Evolutionary conservation across 2,329 filamentous ascomycete genomes (phyloP).

Genomic region (Exserohilum turcica): DNA sequence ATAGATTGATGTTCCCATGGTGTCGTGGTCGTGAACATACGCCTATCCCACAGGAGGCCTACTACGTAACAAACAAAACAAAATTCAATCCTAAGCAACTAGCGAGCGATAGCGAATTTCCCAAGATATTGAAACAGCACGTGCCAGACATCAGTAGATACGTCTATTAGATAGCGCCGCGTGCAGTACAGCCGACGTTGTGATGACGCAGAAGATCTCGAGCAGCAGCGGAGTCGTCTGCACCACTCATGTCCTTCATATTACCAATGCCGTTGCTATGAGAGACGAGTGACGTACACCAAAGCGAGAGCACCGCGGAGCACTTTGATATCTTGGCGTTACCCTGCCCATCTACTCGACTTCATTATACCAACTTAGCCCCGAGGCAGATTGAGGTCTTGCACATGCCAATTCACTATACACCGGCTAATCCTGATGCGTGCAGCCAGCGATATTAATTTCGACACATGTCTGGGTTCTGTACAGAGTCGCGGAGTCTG

Average conservation of each 20-base stretch:
- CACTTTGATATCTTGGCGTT: not conserved
- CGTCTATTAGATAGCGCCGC: not conserved
- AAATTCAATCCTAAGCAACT: no score
- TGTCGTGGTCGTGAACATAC: no score
- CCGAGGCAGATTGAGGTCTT: not conserved
- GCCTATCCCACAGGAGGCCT: no score
- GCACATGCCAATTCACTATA: not conserved
- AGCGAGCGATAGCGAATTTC: no score
- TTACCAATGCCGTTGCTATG: not conserved
- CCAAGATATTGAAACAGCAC: not conserved
- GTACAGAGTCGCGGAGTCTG: not conserved
- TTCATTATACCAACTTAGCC: not conserved
- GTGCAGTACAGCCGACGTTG: not conserved
- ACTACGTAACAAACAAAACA: no score
- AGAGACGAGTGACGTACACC: not conserved
- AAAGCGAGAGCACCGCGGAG: not conserved
- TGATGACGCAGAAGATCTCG: not conserved
- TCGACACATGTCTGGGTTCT: not conserved
- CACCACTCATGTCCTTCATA: no score
- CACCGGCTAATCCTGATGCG: no score
- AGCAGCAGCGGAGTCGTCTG: not conserved
- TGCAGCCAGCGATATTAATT: not conserved
- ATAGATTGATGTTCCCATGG: no score
- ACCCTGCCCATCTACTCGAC: not conserved
- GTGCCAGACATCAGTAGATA: not conserved